Conservation (phyloP, 805 yeast species). For the Yarrowia divulgata region DNA sequence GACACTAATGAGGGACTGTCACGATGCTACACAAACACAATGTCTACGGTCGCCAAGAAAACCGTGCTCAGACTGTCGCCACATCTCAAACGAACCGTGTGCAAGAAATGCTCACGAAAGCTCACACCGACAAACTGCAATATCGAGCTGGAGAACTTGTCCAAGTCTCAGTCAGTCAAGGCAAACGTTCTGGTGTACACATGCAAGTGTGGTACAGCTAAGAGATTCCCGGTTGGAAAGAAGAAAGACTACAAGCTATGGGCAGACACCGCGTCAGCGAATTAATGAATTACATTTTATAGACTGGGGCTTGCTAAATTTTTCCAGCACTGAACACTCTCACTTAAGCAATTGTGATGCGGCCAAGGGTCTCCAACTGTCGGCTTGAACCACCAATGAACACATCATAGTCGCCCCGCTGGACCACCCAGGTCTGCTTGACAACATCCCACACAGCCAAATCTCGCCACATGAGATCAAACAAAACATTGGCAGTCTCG, state of each 20-base stretch:
- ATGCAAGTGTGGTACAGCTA: conserved; percentile 64
- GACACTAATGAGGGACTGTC: conserved; percentile 54
- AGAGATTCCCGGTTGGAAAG: conserved; percentile 69
- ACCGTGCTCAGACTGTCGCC: conserved; percentile 65
- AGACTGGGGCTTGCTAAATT: conserved; percentile 6
- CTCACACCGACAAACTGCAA: conserved; percentile 59
- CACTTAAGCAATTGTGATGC: conserved; percentile 37
- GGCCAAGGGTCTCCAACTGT: conserved; percentile 40
- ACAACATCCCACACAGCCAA: conserved; percentile 63
- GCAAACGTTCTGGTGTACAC: conserved; percentile 58
- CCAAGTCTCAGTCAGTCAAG: conserved; percentile 49
- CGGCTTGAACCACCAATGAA: conserved; percentile 55
- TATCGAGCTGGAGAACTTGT: conserved; percentile 55
- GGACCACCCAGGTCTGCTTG: conserved; percentile 65
- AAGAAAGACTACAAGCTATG: conserved; percentile 58
- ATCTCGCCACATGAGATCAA: conserved; percentile 60
- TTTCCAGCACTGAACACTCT: conserved; percentile 14
- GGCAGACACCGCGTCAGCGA: conserved; percentile 41
- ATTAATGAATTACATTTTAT: conserved; percentile 28
- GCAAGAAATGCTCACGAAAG: conserved; percentile 68
- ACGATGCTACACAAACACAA: conserved; percentile 60
- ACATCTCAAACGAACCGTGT: conserved; percentile 66
- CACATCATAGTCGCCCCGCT: conserved; percentile 61
- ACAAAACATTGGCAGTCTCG: conserved; percentile 52
- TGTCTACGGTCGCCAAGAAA: conserved; percentile 70